These are phyloP conservation scores for Takashimella tepidaria DNA, from an alignment of 1,284 basidiomycete genomes.

Conservation along the genomic window DNA sequence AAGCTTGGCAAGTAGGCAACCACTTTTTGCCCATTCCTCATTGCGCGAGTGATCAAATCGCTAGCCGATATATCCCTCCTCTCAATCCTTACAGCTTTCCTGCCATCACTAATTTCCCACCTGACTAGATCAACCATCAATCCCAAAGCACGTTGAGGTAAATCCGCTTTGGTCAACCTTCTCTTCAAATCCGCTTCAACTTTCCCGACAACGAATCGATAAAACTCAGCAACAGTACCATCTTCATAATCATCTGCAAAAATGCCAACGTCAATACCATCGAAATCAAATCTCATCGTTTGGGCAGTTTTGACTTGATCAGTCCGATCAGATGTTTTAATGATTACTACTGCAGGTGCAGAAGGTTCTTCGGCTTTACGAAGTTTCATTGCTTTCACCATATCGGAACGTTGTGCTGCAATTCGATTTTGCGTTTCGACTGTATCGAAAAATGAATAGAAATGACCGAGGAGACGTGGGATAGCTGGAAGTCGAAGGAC, in stretches of 20 bases:
- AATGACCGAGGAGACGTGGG: slow-evolving; percentile 36
- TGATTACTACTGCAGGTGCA: slow-evolving; percentile 74
- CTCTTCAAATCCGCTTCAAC: slow-evolving; percentile 36
- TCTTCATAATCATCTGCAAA: slow-evolving; percentile 38
- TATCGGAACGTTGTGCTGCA: slow-evolving; percentile 56
- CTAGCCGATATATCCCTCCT: slow-evolving; percentile 19
- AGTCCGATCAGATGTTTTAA: slow-evolving; percentile 57
- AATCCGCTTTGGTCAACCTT: slow-evolving; percentile 12
- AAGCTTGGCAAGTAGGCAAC: slow-evolving; percentile 36
- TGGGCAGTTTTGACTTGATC: slow-evolving; percentile 32
- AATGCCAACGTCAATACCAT: slow-evolving; percentile 38
- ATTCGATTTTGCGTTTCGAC: slow-evolving; percentile 58
- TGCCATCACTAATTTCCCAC: slow-evolving; percentile 36
- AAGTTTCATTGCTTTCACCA: slow-evolving; percentile 56
- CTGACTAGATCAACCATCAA: slow-evolving; percentile 26
- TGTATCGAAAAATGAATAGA: slow-evolving; percentile 50
- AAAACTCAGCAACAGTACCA: slow-evolving; percentile 31
- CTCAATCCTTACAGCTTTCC: slow-evolving; percentile 17
- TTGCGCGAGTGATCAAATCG: slow-evolving; percentile 27
- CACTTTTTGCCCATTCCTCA: slow-evolving; percentile 20
- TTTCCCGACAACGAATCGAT: slow-evolving; percentile 37
- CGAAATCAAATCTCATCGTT: slow-evolving; percentile 39
- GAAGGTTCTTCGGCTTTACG: slow-evolving; percentile 54
- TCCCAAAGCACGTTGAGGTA: slow-evolving; percentile 29
- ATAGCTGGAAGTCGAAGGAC: slow-evolving; percentile 59